Evolutionary conservation across 352 stramenopile species (phyloP).

Genomic region (Pythium brachiatum): DNA sequence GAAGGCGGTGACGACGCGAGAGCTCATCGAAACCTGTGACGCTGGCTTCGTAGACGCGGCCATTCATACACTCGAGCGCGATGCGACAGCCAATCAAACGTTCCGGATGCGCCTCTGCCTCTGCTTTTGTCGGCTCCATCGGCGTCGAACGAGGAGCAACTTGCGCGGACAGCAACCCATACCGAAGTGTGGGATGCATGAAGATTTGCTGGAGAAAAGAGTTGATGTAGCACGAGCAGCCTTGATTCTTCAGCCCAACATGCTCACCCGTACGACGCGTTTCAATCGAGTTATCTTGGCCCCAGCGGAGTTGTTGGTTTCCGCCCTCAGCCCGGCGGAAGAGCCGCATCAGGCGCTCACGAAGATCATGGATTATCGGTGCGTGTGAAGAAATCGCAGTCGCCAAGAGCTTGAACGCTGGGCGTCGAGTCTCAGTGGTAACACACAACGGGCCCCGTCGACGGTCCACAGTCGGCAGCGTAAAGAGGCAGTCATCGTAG

Average conservation of each 20-base stretch:
- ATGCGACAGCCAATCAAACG: constrained; percentile 78
- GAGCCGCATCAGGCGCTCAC: constrained; percentile 48
- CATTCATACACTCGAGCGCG: constrained; percentile 92
- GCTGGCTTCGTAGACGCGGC: constrained; percentile 91
- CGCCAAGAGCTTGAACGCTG: constrained; percentile 79
- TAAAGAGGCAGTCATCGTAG: constrained; percentile 85
- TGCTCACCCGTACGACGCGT: constrained; percentile 78
- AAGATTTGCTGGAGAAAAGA: constrained; percentile 98
- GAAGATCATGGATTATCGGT: constrained; percentile 58
- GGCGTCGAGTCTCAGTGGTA: constrained; percentile 69
- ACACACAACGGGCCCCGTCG: constrained; percentile 71
- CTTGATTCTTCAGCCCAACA: constrained; percentile 98
- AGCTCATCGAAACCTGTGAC: constrained; percentile 87
- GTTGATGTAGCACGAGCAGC: constrained; percentile 99
- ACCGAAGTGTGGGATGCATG: constrained; percentile 78
- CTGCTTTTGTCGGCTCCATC: constrained; percentile 80
- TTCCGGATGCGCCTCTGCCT: constrained; percentile 84
- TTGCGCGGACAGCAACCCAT: constrained; percentile 74
- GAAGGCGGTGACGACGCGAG: constrained; percentile 74
- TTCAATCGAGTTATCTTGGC: constrained; percentile 81
- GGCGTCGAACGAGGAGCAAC: constrained; percentile 51
- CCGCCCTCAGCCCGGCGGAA: constrained; percentile 53
- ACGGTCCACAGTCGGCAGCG: constrained; percentile 59
- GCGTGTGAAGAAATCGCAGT: constrained; percentile 72
- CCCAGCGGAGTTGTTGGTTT: constrained; percentile 68